Conservation (phyloP, 1,284 basidiomycete genomes). For the Rhizopogon parksii region DNA sequence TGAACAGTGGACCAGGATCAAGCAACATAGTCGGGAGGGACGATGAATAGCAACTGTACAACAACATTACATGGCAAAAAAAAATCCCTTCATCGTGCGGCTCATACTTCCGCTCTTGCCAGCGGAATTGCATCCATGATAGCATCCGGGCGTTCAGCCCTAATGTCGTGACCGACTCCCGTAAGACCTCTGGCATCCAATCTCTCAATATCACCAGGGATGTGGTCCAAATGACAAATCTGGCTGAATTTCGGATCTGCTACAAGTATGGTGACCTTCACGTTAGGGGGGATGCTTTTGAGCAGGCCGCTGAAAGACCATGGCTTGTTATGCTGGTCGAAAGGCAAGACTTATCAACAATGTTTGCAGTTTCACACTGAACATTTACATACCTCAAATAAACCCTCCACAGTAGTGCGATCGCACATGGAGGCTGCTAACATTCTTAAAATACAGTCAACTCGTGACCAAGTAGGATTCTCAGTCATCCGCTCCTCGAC, state of each 20-base stretch:
- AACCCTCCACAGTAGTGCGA: not conserved
- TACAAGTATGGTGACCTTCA: slow-evolving; percentile 15
- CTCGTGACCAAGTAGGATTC: slow-evolving; percentile 9
- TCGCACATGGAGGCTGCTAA: slow-evolving; percentile 11
- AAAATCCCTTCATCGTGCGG: too few relatives aligned
- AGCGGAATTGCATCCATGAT: not conserved
- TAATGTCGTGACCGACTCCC: too few relatives aligned
- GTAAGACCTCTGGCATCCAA: too few relatives aligned
- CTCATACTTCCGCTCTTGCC: not conserved
- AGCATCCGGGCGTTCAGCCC: not conserved
- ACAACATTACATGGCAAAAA: too few relatives aligned
- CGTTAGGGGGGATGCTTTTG: slow-evolving; percentile 9
- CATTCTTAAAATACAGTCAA: slow-evolving; percentile 10
- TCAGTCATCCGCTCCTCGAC: slow-evolving; percentile 5
- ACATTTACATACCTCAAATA: not conserved
- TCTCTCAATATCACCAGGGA: slow-evolving; percentile 11
- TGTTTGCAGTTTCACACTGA: not conserved
- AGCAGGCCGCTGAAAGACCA: slow-evolving; percentile 13
- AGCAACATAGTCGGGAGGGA: too few relatives aligned
- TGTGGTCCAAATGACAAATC: slow-evolving; percentile 4
- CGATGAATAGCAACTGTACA: too few relatives aligned
- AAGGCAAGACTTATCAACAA: not conserved
- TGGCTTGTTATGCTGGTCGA: slow-evolving; percentile 12
- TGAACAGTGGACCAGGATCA: too few relatives aligned
- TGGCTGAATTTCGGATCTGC: slow-evolving; percentile 10